phyloP scores from a whole-genome alignment of 2,329 filamentous ascomycete species.

The Verticillium nubilum region DNA sequence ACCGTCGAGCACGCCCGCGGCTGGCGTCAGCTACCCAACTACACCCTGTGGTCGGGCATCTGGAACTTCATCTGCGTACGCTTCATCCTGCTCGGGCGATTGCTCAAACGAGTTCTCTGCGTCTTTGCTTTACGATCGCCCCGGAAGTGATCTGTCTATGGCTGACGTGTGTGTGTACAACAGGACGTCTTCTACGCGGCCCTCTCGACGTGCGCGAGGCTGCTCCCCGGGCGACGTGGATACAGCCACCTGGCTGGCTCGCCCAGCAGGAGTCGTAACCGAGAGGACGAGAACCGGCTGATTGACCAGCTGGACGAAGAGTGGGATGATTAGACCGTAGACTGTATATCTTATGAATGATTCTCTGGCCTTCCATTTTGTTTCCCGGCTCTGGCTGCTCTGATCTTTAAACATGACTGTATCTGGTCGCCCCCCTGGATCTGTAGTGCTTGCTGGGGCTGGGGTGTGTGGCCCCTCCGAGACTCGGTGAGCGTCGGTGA shows the following conservation, averaged over 20 bases:
- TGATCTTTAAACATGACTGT: neutral
- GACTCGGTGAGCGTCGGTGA: neutral
- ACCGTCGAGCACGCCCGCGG: slow-evolving; percentile 91
- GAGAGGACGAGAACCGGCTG: slow-evolving; percentile 84
- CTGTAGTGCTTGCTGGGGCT: no score
- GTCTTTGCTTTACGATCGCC: slow-evolving; percentile 9
- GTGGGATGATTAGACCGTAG: slow-evolving; percentile 69
- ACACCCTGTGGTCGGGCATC: slow-evolving; percentile 84
- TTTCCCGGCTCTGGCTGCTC: no score
- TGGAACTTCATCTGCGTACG: slow-evolving; percentile 78
- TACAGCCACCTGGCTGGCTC: slow-evolving; percentile 60
- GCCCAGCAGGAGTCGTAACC: slow-evolving; percentile 41
- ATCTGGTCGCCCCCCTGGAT: no score
- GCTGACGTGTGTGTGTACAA: neutral
- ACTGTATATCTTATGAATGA: neutral
- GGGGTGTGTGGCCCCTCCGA: no score
- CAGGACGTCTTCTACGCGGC: slow-evolving; percentile 64
- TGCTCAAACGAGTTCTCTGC: slow-evolving; percentile 5
- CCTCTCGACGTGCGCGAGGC: slow-evolving; percentile 63
- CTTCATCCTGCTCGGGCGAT: slow-evolving; percentile 27
- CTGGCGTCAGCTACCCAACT: slow-evolving; percentile 94
- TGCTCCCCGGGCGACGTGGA: slow-evolving; percentile 58
- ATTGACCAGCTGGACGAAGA: slow-evolving; percentile 97
- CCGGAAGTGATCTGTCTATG: slow-evolving; percentile 13
- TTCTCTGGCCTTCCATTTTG: neutral